phyloP scores from a whole-genome alignment of 2,329 filamentous ascomycete species.

The Aspergillus sp. region DNA sequence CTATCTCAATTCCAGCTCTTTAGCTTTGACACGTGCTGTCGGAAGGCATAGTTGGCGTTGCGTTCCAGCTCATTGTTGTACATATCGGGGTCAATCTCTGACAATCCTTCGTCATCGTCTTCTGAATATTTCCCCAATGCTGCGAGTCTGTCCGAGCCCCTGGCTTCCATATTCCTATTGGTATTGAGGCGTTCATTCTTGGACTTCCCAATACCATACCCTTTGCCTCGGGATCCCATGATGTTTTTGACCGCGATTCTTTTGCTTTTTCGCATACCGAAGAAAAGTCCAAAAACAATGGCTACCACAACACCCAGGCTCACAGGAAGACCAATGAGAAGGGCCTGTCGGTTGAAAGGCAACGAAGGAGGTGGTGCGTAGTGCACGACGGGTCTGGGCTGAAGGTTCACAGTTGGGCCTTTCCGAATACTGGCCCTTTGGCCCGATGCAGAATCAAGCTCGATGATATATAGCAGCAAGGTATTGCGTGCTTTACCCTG shows the following conservation, averaged over 20 bases:
- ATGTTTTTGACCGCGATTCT: constrained; percentile 31
- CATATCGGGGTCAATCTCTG: constrained; percentile 9
- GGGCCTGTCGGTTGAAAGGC: constrained; percentile 26
- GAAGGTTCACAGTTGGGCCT: constrained; percentile 34
- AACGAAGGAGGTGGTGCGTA: constrained; percentile 26
- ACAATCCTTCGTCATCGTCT: constrained; percentile 12
- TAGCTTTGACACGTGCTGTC: constrained; percentile 32
- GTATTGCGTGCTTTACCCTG: constrained; percentile 32
- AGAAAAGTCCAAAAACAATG: constrained; percentile 33
- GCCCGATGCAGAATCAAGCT: constrained; percentile 21
- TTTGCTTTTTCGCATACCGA: constrained; percentile 39
- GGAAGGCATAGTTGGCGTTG: constrained; percentile 26
- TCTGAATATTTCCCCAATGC: constrained; percentile 17
- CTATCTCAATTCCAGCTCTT: constrained; percentile 24
- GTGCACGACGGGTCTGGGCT: constrained; percentile 29
- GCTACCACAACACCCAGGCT: constrained; percentile 31
- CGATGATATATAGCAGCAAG: constrained; percentile 33
- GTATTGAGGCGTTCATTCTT: constrained; percentile 29
- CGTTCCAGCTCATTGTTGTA: constrained; percentile 24
- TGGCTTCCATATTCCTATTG: constrained; percentile 19
- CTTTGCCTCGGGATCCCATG: constrained; percentile 29
- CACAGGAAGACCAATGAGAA: constrained; percentile 40
- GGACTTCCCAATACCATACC: constrained; percentile 34
- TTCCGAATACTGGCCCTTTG: constrained; percentile 20
- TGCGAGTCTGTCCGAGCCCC: constrained; percentile 26